These are phyloP conservation scores for Agroathelia rolfsii DNA, from an alignment of 1,284 basidiomycete genomes.

Conservation along the genomic window DNA sequence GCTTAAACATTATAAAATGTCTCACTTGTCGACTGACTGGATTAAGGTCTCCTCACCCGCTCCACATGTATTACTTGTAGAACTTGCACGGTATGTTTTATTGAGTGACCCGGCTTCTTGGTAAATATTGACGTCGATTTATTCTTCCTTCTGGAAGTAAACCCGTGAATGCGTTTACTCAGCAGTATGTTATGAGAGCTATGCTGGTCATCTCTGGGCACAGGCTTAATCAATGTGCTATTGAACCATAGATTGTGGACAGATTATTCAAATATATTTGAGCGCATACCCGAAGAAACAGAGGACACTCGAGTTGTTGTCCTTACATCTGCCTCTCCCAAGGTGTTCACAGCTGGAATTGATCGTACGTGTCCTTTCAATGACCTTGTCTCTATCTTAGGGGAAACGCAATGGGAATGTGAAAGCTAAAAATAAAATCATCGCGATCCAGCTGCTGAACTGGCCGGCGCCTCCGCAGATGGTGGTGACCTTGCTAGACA, in stretches of 20 bases:
- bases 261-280: conserved; percentile 56
- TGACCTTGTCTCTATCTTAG: conserved; percentile 3
- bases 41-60: conserved; percentile 43
- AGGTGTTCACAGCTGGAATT: conserved; percentile 73
- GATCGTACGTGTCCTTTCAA: conserved; percentile 45
- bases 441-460: conserved; percentile 20
- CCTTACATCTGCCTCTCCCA: conserved; percentile 58
- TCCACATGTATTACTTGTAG: background rate
- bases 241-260: conserved; percentile 52
- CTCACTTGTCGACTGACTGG: conserved; percentile 29
- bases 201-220: conserved; percentile 3
- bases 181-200: conserved; percentile 30
- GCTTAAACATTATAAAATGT: conserved; percentile 7
- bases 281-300: conserved; percentile 39
- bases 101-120: background rate
- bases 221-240: background rate
- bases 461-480: conserved; percentile 17
- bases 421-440: conserved; percentile 11
- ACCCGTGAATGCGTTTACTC: conserved; percentile 71
- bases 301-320: conserved; percentile 62
- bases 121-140: background rate
- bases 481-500: conserved; percentile 42
- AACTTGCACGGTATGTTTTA: background rate
- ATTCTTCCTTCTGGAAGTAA: conserved; percentile 26
- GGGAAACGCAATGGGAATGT: background rate